Evolutionary conservation across 2,329 filamentous ascomycete genomes (phyloP), one percentile per base, ranked within the genome.

Genomic region (Aureobasidium musti): DNA sequence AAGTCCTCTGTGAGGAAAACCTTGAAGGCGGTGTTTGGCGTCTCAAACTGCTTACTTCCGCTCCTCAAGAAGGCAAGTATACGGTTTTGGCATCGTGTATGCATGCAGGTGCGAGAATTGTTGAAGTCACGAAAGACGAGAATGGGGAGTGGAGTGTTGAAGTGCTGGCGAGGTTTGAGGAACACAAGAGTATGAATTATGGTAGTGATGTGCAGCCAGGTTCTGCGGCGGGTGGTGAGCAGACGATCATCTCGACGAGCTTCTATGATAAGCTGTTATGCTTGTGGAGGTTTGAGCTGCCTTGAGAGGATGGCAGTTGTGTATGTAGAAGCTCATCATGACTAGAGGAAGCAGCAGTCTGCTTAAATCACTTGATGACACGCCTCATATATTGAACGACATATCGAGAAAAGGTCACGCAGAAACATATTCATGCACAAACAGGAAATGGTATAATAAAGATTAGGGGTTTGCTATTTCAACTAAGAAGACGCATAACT

Each of bases 141-240:
- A 72, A 77, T 1, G 75, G 77, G 69, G 68, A 79, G 66, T 92
- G 89, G 84, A 74, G 73, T 1, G 88, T 95, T 67, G 80, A 84
- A 50, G 81, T 94, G 1, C 71, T 93, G 54, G 88, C 84, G 0
- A 84, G 83, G 63, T 96, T 96, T 73, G 89, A 91, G 71, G 90
- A 94, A 74, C 92, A 97, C 75, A 82, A 90, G 78, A 97, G 92
- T 76, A 97, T 97, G 92, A 97, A 96, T 73, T 98, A 98, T 76
- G 93, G 89, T 7, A 91, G 90, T 72, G 92, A 93, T 77, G 85
- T 87, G 67, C 82, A 85, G 70, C 82, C 82, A 1, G 57, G 57
- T 2, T 37, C 13, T 21, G 73, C 69, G 21, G 57, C 30, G 1
- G 56, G 73, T 19, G 71, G 60, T 13, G 33, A 69, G 56, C 74